Evolutionary conservation across 2,329 filamentous ascomycete genomes (phyloP), one percentile per base, ranked within the genome.

Genomic region (Botryotinia calthae): DNA sequence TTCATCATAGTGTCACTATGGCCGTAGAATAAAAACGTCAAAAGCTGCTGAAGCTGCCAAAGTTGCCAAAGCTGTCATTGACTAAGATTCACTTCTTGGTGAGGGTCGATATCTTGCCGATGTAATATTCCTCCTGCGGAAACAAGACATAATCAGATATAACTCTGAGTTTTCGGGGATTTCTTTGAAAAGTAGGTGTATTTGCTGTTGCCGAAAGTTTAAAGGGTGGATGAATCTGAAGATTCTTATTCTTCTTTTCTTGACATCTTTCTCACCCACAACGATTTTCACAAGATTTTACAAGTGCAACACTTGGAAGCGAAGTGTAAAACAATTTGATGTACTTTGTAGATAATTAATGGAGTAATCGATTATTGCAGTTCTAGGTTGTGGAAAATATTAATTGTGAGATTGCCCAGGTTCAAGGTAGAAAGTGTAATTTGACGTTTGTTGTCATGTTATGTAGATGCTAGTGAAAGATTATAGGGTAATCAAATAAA

Each of bases 351-450:
- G 25, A 31, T 5, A 1, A 4, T 18, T 7, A 28, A 28, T 7
- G 16, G 2, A 22, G 22, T 22, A 1, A n/a, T 28, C 6, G 0
- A 14, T n/a, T 51, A n/a, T n/a, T n/a, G 1, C n/a, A 12, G 9
- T 22, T 22, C 1, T 14, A n/a, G 9, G 4, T 6, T 42, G 18
- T 20, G 4, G 3, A 4, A 31, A 18, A 31, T 40, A 6, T 16
- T 16, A 16, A 40, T 16, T 48, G 42, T 40, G 10, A 5, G 2
- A 1, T 42, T n/a, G n/a, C 34, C 5, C 1, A 48, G 20, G 20
- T 10, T 56, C 10, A 10, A 42, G 54, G 1, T 3, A 12, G 25
- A 14, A 42, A 67, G 34, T 42, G 25, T 1, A 25, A 31, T 54
- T 31, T 5, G 18, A 67, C 34, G 22, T 31, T 14, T 28, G 5